Evolutionary conservation across 1,284 basidiomycete species (phyloP), one percentile per base, ranked within the genome.

Genomic region (Tilletia indica): DNA sequence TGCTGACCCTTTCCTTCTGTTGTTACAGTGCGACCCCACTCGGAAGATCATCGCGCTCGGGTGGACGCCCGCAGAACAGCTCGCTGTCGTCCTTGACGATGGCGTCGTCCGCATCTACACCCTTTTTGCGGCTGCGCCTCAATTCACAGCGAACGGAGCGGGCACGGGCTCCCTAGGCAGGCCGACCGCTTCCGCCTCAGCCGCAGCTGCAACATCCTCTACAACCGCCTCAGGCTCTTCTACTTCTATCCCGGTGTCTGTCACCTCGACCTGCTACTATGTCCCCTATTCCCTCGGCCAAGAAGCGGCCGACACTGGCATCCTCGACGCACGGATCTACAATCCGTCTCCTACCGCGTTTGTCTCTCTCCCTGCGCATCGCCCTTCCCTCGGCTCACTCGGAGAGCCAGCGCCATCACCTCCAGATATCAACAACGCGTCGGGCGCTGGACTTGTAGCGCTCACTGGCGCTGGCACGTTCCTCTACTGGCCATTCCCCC

Each of bases 41-140:
- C 80, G 89, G 88, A 69, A 88, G 80, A 91, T 94, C 70, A 86
- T 94, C 69, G 89, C 89, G 36, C 90, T 94, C 77, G 93, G 93
- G 38, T 94, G 93, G 91, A 92, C 92, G 0, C 75, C 85, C 16
- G 89, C 92, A 77, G 93, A 96, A 79, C 88, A 90, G 68, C 88
- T 98, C 47, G 90, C 91, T 0, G 89, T 96, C 5, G 86, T 99
- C 39, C 93, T 94, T 77, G 94, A 97, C 84, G 94, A 97, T 79
- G 96, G 96, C 19, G 88, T 89, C 9, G 97, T 97, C 83, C 89
- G 96, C 54, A 82, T 97, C 21, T 97, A 98, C 83, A 91, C 95
- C 83, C 87, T 97, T 25, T 84, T 85, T n/a, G 39, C 39, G 19
- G 69, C 68, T 9, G 71, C 71, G 31, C 61, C 71, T 36, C 39